phyloP scores from a whole-genome alignment of 345 rosid species.

The Eucalyptus pumila region DNA sequence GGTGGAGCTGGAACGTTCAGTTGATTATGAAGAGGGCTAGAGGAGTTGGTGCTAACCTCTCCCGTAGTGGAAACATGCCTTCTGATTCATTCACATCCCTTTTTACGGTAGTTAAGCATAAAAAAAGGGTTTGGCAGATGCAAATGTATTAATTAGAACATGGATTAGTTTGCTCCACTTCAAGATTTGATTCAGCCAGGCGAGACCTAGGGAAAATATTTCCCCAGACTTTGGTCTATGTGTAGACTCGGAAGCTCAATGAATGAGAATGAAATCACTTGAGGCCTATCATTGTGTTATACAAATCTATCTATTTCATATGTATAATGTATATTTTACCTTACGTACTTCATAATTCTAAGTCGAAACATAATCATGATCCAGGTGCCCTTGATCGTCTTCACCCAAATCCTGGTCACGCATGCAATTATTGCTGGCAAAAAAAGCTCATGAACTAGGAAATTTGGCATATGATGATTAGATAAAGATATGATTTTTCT shows the following conservation, averaged over 20 bases:
- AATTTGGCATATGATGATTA: neutral
- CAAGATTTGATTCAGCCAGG: neutral
- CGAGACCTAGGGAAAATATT: neutral
- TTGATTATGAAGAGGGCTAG: neutral
- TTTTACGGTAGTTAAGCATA: neutral
- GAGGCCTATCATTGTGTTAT: neutral
- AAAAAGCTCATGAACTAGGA: neutral
- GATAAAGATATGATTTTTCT: neutral
- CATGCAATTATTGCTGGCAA: neutral
- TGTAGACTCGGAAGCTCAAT: neutral
- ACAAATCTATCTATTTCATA: accelerated
- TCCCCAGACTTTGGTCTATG: neutral
- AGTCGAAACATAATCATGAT: neutral
- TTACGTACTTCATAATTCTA: neutral
- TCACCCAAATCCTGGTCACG: neutral
- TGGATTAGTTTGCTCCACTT: neutral
- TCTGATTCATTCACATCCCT: neutral
- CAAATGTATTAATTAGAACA: neutral
- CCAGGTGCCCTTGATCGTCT: neutral
- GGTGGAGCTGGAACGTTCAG: neutral
- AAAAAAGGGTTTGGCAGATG: neutral
- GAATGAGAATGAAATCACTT: neutral
- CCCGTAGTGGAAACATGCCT: neutral
- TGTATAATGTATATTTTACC: neutral
- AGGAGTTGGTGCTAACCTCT: constrained; percentile 4